Evolutionary conservation across 2,329 filamentous ascomycete species (phyloP).

Genomic region (Kalmusia sp.): DNA sequence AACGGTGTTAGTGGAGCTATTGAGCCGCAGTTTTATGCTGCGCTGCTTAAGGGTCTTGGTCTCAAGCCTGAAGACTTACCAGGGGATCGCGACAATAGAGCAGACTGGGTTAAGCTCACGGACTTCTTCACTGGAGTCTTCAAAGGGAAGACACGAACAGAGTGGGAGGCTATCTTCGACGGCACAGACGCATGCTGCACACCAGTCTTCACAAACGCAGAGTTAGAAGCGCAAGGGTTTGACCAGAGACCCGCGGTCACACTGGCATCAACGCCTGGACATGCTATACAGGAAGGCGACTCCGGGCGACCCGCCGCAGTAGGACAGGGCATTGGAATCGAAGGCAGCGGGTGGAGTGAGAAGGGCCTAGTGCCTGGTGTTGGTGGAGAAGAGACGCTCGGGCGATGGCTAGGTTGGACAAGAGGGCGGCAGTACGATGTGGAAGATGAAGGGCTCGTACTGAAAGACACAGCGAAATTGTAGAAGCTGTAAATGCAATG

Average conservation of each 20-base stretch:
- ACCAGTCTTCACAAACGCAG: conserved; percentile 79
- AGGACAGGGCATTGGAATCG: conserved; percentile 70
- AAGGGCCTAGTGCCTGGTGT: conserved; percentile 68
- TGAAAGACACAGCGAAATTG: conserved; percentile 53
- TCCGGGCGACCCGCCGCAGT: conserved; percentile 49
- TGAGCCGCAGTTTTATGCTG: conserved; percentile 83
- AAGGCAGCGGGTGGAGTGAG: conserved; percentile 72
- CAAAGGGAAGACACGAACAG: conserved; percentile 69
- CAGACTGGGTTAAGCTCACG: conserved; percentile 72
- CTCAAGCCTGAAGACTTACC: conserved; percentile 58
- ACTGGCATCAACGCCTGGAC: conserved; percentile 72
- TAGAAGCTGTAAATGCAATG: conserved; percentile 13
- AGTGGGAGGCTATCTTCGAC: conserved; percentile 89
- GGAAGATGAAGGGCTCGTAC: conserved; percentile 37
- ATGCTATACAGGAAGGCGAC: conserved; percentile 63
- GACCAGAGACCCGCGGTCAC: conserved; percentile 76
- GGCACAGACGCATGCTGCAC: conserved; percentile 91
- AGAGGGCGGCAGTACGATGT: conserved; percentile 75
- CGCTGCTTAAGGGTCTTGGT: conserved; percentile 70
- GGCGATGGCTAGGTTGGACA: conserved; percentile 79
- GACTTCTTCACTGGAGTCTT: conserved; percentile 69
- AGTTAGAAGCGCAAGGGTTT: conserved; percentile 70
- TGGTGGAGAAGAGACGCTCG: conserved; percentile 74
- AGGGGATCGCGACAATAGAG: conserved; percentile 63
- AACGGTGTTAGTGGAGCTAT: conserved; percentile 68